These are phyloP conservation scores for Trichoderma erinaceum DNA, from an alignment of 495 filamentous ascomycete genomes.

Conservation along the genomic window DNA sequence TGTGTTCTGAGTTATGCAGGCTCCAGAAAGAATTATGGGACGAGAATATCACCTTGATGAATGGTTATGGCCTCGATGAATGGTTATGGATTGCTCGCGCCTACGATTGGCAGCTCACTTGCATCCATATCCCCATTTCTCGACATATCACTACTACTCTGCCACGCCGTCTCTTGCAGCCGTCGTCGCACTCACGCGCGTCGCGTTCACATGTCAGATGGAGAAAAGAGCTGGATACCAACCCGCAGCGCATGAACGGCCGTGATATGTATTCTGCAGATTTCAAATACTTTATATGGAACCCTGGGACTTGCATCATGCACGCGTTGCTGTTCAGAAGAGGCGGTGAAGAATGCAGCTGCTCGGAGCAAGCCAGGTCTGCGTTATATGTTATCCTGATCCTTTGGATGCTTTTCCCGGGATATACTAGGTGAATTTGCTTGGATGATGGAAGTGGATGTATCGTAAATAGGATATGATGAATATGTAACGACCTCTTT, in stretches of 20 bases:
- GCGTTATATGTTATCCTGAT: not conserved
- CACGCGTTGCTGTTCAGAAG: not conserved
- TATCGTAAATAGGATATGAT: not conserved
- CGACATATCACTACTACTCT: no score
- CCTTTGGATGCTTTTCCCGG: not conserved
- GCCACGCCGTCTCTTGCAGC: no score
- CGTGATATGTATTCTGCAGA: not conserved
- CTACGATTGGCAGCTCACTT: no score
- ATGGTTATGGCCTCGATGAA: no score
- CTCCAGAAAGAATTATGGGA: no score
- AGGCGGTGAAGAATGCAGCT: not conserved
- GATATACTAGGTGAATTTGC: not conserved
- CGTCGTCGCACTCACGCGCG: no score
- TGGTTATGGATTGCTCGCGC: no score
- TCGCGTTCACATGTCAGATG: no score
- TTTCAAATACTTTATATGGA: not conserved
- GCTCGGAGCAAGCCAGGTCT: not conserved
- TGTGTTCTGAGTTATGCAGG: not conserved
- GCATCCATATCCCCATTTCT: no score
- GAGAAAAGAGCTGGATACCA: not conserved
- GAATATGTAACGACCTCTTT: not conserved
- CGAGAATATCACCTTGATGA: no score
- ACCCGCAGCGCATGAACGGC: not conserved
- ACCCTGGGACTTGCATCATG: not conserved
- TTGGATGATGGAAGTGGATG: not conserved